Conservation (phyloP, 768 basidiomycete genomes). For the Leccinum incarnatum region DNA sequence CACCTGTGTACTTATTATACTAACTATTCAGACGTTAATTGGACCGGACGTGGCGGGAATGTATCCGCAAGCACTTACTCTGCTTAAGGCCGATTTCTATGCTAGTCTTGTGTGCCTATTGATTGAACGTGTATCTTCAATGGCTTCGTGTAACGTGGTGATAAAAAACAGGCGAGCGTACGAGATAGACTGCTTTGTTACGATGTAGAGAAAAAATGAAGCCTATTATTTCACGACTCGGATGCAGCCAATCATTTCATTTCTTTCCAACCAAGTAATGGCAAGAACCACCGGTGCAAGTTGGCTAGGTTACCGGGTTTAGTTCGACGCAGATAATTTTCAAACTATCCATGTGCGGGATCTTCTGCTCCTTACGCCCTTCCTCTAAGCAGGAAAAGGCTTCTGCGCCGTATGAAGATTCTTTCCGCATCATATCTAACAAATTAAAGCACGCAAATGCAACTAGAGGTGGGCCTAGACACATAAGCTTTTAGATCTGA, state of each 20-base stretch:
- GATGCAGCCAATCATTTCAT: not conserved
- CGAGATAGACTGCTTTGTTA: conserved; percentile 14
- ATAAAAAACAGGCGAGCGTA: conserved; percentile 17
- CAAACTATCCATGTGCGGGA: conserved; percentile 60
- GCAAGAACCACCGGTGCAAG: not conserved
- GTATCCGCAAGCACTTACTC: conserved; percentile 88
- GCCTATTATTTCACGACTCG: not conserved
- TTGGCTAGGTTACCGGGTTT: not conserved
- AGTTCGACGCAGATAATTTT: not conserved
- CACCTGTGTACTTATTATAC: conserved; percentile 1
- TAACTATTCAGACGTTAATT: conserved; percentile 76
- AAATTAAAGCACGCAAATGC: conserved; percentile 50
- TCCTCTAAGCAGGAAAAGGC: conserved; percentile 6
- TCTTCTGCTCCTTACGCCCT: conserved; percentile 48
- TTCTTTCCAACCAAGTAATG: not conserved
- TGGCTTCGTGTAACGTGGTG: conserved; percentile 1
- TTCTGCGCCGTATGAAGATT: conserved; percentile 4
- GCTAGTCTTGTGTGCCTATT: conserved; percentile 12
- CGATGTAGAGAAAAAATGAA: conserved; percentile 15
- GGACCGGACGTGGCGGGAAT: conserved; percentile 97
- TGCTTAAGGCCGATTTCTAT: conserved; percentile 39
- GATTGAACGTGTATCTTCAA: conserved; percentile 12
- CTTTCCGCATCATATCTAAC: conserved; percentile 24
- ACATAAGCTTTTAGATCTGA: not conserved
- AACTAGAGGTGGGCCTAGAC: conserved; percentile 47